These are phyloP conservation scores for Globisporangium nodosum DNA, from an alignment of 352 stramenopile genomes.

Conservation along the genomic window DNA sequence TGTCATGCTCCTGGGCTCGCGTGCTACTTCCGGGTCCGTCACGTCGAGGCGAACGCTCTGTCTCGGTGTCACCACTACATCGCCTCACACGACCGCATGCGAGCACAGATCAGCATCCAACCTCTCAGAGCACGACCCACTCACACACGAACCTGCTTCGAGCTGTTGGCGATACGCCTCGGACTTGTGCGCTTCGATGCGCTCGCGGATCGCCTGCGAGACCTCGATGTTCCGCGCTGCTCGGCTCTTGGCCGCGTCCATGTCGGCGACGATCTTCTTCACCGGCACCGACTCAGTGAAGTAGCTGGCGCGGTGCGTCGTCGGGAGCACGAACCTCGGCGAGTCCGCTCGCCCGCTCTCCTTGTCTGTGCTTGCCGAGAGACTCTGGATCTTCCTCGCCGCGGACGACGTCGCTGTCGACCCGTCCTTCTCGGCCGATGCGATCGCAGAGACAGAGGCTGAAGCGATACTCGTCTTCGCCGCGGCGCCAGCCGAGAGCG, in stretches of 20 bases:
- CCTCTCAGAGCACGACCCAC: not conserved
- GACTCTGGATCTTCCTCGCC: slow-evolving; percentile 33
- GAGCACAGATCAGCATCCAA: not conserved
- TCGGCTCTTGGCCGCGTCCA: slow-evolving; percentile 58
- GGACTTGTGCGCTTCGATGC: slow-evolving; percentile 32
- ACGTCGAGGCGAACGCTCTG: slow-evolving; percentile 13
- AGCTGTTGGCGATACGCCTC: slow-evolving; percentile 37
- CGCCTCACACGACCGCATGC: no score
- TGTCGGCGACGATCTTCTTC: slow-evolving; percentile 57
- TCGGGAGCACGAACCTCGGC: slow-evolving; percentile 35
- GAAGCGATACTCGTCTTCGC: not conserved
- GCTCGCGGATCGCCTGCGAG: slow-evolving; percentile 58
- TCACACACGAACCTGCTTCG: slow-evolving; percentile 20
- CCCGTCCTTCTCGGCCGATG: slow-evolving; percentile 9
- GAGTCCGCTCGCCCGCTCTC: slow-evolving; percentile 13
- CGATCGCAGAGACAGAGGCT: not conserved
- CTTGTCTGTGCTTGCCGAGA: slow-evolving; percentile 23
- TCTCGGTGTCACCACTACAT: slow-evolving; percentile 8
- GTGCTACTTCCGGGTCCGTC: not conserved
- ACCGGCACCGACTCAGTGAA: slow-evolving; percentile 58
- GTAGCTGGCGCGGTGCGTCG: slow-evolving; percentile 38
- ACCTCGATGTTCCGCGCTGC: slow-evolving; percentile 58
- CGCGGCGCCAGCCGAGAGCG: not conserved
- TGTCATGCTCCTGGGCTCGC: not conserved
- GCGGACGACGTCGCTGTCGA: slow-evolving; percentile 5